Base-by-base conservation (phyloP, 495 filamentous ascomycete species). In the Trichoderma erinaceum region DNA sequence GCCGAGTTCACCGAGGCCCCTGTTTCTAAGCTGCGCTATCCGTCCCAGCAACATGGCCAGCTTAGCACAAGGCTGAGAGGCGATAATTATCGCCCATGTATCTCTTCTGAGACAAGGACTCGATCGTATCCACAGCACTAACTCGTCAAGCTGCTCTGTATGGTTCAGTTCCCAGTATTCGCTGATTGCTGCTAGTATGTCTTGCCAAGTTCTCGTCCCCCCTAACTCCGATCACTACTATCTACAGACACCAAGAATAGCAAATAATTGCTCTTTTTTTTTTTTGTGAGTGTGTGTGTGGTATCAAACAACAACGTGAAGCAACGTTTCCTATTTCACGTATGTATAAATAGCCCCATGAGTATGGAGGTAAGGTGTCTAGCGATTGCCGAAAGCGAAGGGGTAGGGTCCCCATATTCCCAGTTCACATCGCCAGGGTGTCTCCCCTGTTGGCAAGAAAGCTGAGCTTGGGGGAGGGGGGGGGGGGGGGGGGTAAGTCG, bases 311-410 rank as follows among this genome's bases (percentile, higher is more conserved):
- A 7, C 43, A 46, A 18, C 18, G 43, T n/a, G 48, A 52, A 52
- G n/a, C 1, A 10, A n/a, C 56, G 56, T 25, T 29, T 29, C 56
- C 12, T 8, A 27, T 27, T 52, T 52, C 48, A 21, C 18, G 48
- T 3, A 21, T n/a, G 48, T 18, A 23, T 52, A n/a, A 52, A 52
- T 8, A 21, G 18, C 48, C 18, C 48, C 48, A 21, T 25, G n/a
- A 52, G 21, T n/a, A 10, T 52, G 48, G 48, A n/a, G 21, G 18
- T n/a, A n/a, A 52, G 48, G 21, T 52, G 48, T 16, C 48, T 52
- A 21, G 56, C 56, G 56, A 61, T 61, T 61, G 56, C 56, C 56
- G 56, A 25, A 61, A 25, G 27, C 56, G 56, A 61, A 25, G 56
- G 27, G 35, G 8, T 10, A 38, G 35, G 35, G 35, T 38, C 27